Conservation (phyloP, 1,139 yeast species). For the Diutina sp. region DNA sequence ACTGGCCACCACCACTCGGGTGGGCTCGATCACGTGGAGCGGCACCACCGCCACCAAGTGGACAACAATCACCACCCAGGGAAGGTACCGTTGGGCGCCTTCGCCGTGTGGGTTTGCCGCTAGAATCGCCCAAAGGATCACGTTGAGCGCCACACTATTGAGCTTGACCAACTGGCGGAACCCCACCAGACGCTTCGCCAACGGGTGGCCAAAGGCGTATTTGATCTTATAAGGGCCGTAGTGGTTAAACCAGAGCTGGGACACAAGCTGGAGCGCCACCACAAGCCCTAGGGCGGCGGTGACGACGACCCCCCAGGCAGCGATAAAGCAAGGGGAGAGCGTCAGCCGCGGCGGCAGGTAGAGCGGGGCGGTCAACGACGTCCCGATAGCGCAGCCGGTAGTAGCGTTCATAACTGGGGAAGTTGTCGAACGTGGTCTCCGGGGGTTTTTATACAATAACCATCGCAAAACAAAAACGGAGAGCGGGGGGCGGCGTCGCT, state of each 20-base stretch:
- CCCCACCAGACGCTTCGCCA: constrained; percentile 16
- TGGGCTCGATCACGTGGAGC: constrained; percentile 27
- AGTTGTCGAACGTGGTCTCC: neutral
- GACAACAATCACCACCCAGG: constrained; percentile 3
- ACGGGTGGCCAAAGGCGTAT: constrained; percentile 19
- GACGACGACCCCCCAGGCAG: constrained; percentile 9
- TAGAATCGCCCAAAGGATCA: constrained; percentile 3
- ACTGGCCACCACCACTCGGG: constrained; percentile 18
- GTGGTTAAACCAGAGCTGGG: constrained; percentile 10
- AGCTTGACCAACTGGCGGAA: constrained; percentile 13
- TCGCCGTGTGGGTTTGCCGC: neutral
- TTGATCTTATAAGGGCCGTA: constrained; percentile 17
- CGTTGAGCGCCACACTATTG: constrained; percentile 13
- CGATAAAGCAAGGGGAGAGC: constrained; percentile 20
- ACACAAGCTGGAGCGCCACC: constrained; percentile 10
- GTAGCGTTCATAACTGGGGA: neutral
- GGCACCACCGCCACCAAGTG: constrained; percentile 18
- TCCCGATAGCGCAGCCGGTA: neutral
- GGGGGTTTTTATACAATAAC: neutral
- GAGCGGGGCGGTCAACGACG: neutral
- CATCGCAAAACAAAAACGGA: too few species aligned
- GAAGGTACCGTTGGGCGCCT: neutral
- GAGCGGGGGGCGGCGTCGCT: neutral
- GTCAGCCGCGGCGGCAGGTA: neutral
- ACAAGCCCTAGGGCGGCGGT: constrained; percentile 7